Percentiles rank a stretch among this genome's conserved stretches.
phyloP scores from a whole-genome alignment of 805 yeast species.

The Yueomyces sp. region DNA sequence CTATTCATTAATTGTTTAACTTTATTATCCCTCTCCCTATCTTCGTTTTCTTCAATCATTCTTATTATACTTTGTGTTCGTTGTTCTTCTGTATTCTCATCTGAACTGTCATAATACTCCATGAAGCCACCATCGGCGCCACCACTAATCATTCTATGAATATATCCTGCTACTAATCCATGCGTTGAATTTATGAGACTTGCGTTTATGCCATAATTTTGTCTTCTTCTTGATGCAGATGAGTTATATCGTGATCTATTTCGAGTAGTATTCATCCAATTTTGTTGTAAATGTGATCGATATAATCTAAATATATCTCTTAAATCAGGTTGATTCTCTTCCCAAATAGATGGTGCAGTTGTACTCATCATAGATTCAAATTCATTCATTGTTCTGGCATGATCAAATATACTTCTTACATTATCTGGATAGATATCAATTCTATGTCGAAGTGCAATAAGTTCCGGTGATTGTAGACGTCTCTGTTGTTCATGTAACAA shows the following conservation, averaged over 20 bases:
- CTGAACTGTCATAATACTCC: conserved; percentile 1
- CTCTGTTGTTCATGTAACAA: conserved; percentile 1
- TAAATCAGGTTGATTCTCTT: conserved; percentile 11
- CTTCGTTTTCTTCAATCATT: conserved; percentile 23
- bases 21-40: conserved; percentile 15
- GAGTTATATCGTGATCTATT: background rate
- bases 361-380: conserved; percentile 11
- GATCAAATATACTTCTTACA: conserved; percentile 14
- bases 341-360: conserved; percentile 11
- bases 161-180: background rate
- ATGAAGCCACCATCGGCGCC: background rate
- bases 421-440: conserved; percentile 10
- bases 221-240: background rate
- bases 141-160: background rate
- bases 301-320: conserved; percentile 10
- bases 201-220: background rate
- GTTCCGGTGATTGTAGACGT: conserved; percentile 3
- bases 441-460: conserved; percentile 7
- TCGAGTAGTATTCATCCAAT: conserved; percentile 10
- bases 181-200: background rate
- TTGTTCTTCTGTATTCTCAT: conserved; percentile 4
- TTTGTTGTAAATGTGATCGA: conserved; percentile 7
- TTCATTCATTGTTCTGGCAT: conserved; percentile 13
- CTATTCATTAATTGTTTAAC: conserved; percentile 15
- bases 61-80: conserved; percentile 20